phyloP scores from a whole-genome alignment of 768 basidiomycete genomes.

The Kwoniella sp. region DNA sequence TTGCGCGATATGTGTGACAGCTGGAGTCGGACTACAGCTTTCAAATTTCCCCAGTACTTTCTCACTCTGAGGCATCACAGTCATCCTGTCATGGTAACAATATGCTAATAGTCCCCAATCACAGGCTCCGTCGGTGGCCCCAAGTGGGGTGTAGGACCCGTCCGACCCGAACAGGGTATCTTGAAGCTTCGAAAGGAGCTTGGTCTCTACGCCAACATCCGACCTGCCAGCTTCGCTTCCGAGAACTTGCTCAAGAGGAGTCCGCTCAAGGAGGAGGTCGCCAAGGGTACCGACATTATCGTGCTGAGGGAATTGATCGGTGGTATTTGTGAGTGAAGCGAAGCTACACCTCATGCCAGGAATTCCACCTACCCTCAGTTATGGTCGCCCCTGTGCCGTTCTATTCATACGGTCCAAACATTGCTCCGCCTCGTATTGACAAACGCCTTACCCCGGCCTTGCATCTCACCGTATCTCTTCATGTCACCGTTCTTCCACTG shows the following conservation, averaged over 20 bases:
- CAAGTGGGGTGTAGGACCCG: conserved; percentile 91
- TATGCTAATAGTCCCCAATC: background rate
- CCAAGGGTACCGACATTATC: conserved; percentile 78
- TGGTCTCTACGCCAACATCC: conserved; percentile 96
- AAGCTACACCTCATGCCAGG: background rate
- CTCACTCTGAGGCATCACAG: too few relatives aligned
- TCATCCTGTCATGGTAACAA: too few relatives aligned
- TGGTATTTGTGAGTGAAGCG: conserved; percentile 67
- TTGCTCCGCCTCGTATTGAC: too few relatives aligned
- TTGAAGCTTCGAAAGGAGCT: conserved; percentile 85
- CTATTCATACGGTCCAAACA: too few relatives aligned
- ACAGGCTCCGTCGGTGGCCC: conserved; percentile 97
- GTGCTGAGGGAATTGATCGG: conserved; percentile 96
- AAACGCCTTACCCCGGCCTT: too few relatives aligned
- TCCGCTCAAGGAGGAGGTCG: conserved; percentile 83
- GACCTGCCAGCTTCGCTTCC: conserved; percentile 91
- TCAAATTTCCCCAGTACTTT: too few relatives aligned
- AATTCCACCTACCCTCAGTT: too few relatives aligned
- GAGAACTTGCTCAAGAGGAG: conserved; percentile 83
- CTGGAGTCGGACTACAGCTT: too few relatives aligned
- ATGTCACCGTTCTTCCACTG: background rate
- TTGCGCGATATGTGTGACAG: too few relatives aligned
- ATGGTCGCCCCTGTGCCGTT: too few relatives aligned
- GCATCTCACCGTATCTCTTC: too few relatives aligned
- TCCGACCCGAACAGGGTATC: conserved; percentile 90